Base-by-base conservation (phyloP, 108 stramenopile genomes). In the Pseudonitzschia delicatissima region DNA sequence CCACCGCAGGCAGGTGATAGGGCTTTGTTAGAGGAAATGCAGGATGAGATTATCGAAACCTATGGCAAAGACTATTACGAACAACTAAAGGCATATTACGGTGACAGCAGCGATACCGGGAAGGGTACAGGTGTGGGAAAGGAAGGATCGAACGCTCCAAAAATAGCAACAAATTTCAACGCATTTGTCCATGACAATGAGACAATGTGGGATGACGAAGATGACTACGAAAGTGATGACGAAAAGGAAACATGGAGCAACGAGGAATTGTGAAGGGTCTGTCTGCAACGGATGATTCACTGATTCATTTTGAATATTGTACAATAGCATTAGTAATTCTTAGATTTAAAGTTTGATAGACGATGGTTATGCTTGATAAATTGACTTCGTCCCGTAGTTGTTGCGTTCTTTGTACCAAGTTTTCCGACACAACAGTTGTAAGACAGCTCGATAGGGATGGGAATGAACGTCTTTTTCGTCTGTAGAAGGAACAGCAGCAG, bases 381-480 rank as follows among this genome's bases (percentile, higher is more conserved):
- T 57, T 12, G 73, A 74, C 35, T 71, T 73, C 20, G 11, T 60
- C 0, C 83, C 83, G 51, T 84, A 83, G 28, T 83, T 83, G 50
- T 67, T 47, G 36, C 32, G 69, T 47, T 83, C 82, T 9, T 44
- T 45, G 53, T 83, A 83, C 78, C 76, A 83, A 26, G 64, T 72
- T 23, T 67, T 70, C 28, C 78, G 78, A 53, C 76, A 76, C 20
- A 84, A 35, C 2, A 84, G 36, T 32, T 84, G 83, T 28, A 84
- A 12, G 12, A 84, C 75, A 6, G 83, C 80, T 45, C 83, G 66
- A 33, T 55, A 55, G 13, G 47, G 47, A 23, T 18, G 47, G n/a
- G 42, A n/a, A 44, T 44, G n/a, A n/a, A n/a, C n/a, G n/a, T n/a
- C n/a, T 23, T 23, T 3, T 53, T 25, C 52, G 9, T 27, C 15